Evolutionary conservation across 2,329 filamentous ascomycete species (phyloP), one percentile per base, ranked within the genome.

Genomic region (Cylindrodendrum hubeiense): DNA sequence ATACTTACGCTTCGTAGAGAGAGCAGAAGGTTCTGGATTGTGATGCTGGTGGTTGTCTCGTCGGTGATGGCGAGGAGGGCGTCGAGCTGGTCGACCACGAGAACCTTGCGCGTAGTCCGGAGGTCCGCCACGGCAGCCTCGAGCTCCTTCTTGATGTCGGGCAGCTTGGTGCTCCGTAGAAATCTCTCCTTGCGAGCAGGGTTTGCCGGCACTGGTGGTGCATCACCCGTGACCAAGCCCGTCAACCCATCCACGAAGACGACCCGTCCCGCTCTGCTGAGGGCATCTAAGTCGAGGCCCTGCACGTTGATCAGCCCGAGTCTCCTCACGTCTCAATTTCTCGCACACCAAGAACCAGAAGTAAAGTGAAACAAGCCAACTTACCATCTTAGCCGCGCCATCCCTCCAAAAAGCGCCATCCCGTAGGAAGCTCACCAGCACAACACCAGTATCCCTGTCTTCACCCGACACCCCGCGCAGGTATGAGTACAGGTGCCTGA

Each of bases 371-470:
- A 44, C 17, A 39, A n/a, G 37, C 3, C 17, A 4, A 69, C 72
- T 66, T 58, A 93, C 91, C 75, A 94, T 79, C 78, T 90, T 90
- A 57, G 88, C 86, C 2, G 86, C 86, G 53, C 93, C 91, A 3
- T 90, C 87, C 67, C 84, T 89, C 94, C 94, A 98, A 76, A 97
- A 97, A 1, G 87, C 82, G 68, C 86, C 87, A 73, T 95, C 91
- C 65, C 93, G 87, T 79, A 97, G 82, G 80, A 96, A 97, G 81
- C 93, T 97, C 63, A 96, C 89, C 3, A 98, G 83, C 3, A 97
- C 84, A 1, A 98, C 86, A 53, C 83, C 85, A 26, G 78, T 80
- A 46, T 81, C 80, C 12, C 76, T 75, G 15, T 71, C 70, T 17
- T 41, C 64, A 43, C 57, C 67, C 39, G 41, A 62, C 68, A 34